A percentile compares a stretch with the other conserved stretches of the same genome.
These are phyloP conservation scores for Phytopythium aichiense DNA, from an alignment of 352 stramenopile genomes.

Conservation along the genomic window DNA sequence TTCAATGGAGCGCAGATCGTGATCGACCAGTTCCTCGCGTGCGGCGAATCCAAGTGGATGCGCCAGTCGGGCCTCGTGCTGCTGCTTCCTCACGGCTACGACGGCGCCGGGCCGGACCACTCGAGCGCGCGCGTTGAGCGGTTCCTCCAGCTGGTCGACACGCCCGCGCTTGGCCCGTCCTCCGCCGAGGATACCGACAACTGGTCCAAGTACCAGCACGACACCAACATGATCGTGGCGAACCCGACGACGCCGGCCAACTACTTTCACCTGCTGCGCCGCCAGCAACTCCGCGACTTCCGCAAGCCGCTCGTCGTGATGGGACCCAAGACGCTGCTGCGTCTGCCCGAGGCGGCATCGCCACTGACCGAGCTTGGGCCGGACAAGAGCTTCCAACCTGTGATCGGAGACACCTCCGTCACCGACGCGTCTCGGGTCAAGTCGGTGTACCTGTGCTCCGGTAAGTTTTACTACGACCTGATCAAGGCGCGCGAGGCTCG, in stretches of 20 bases:
- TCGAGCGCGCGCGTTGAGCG: slow-evolving; percentile 79
- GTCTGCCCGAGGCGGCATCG: slow-evolving; percentile 63
- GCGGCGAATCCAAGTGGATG: slow-evolving; percentile 89
- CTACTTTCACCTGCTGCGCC: slow-evolving; percentile 95
- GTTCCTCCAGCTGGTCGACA: slow-evolving; percentile 86
- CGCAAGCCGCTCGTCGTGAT: slow-evolving; percentile 76
- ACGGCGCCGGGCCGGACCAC: slow-evolving; percentile 86
- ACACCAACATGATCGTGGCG: slow-evolving; percentile 84
- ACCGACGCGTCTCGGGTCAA: slow-evolving; percentile 45
- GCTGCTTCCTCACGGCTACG: slow-evolving; percentile 85
- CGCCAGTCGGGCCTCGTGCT: slow-evolving; percentile 81
- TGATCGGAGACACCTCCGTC: slow-evolving; percentile 57
- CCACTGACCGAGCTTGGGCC: slow-evolving; percentile 56
- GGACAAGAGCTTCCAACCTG: slow-evolving; percentile 56
- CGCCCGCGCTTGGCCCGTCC: slow-evolving; percentile 30
- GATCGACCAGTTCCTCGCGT: slow-evolving; percentile 87
- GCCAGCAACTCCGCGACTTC: slow-evolving; percentile 80
- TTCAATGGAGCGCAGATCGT: slow-evolving; percentile 87
- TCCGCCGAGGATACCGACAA: slow-evolving; percentile 26
- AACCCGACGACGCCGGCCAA: slow-evolving; percentile 91
- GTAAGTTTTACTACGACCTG: slow-evolving; percentile 87
- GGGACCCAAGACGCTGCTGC: slow-evolving; percentile 74
- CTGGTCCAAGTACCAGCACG: slow-evolving; percentile 58
- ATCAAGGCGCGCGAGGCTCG: slow-evolving; percentile 55
- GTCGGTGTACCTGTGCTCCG: slow-evolving; percentile 74